Percentiles rank a stretch among this genome's conserved stretches.
Conservation (phyloP, 345 rosid genomes). For the Dovyalis caffra region DNA sequence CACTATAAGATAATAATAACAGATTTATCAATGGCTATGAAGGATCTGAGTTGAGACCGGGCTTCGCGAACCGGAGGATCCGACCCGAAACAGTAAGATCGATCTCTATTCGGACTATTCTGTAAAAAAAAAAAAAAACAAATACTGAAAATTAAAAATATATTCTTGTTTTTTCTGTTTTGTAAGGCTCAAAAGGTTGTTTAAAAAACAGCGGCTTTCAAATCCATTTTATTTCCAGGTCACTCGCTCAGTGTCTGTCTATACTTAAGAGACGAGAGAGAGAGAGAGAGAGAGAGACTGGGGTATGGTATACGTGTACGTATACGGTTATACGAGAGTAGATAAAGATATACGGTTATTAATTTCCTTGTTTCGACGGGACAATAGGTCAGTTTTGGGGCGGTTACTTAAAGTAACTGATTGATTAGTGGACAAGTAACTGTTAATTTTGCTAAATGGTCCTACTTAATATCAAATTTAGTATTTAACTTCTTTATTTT, state of each 20-base stretch:
- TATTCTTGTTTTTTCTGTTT: neutral
- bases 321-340: slow-evolving; percentile 17
- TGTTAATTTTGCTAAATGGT: neutral
- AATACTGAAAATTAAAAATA: neutral
- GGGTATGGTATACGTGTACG: neutral
- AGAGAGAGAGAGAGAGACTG: neutral
- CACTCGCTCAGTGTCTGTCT: slow-evolving; percentile 1
- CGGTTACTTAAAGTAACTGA: slow-evolving; percentile 10
- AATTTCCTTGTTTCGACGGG: neutral
- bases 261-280: too few species aligned
- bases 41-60: slow-evolving; percentile 30
- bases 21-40: neutral
- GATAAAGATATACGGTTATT: neutral
- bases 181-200: neutral
- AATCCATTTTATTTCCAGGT: slow-evolving; percentile 31
- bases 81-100: slow-evolving; percentile 28
- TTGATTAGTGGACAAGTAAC: slow-evolving; percentile 1
- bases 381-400: neutral
- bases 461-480: neutral
- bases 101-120: neutral
- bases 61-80: slow-evolving; percentile 31
- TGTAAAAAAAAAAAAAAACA: too few species aligned
- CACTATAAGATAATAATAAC: neutral
- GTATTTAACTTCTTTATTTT: neutral
- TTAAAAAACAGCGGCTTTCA: slow-evolving; percentile 29